Conservation (phyloP, 257 asterid genomes). For the Misopates orontium region DNA sequence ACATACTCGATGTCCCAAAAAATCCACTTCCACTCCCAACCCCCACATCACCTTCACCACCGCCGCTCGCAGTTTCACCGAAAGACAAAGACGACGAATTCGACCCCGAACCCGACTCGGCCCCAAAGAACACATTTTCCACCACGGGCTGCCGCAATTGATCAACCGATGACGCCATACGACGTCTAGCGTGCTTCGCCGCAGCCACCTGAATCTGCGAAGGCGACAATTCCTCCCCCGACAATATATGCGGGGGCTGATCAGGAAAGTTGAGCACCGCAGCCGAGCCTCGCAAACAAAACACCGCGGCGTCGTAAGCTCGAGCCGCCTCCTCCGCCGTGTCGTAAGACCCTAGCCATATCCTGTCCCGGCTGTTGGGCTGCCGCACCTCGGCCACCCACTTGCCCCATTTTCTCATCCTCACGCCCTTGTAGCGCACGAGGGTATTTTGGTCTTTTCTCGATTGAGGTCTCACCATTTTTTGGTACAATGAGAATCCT, state of each 20-base stretch:
- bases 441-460: conserved; percentile 29
- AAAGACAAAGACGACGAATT: no score
- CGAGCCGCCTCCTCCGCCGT: conserved; percentile 77
- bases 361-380: conserved; percentile 69
- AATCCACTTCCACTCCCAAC: not conserved
- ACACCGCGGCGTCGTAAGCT: conserved; percentile 74
- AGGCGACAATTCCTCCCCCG: conserved; percentile 41
- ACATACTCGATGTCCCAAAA: not conserved
- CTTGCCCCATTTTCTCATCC: conserved; percentile 85
- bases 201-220: conserved; percentile 68
- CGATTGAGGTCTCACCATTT: conserved; percentile 55
- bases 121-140: not conserved
- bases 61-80: no score
- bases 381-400: conserved; percentile 87
- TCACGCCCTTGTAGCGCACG: conserved; percentile 62
- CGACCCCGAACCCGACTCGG: not conserved
- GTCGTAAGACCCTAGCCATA: conserved; percentile 77
- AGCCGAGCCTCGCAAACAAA: conserved; percentile 62
- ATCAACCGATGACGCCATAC: conserved; percentile 18
- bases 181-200: conserved; percentile 51
- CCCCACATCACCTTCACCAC: not conserved
- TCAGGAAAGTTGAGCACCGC: conserved; percentile 63
- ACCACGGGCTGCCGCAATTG: conserved; percentile 31
- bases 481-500: not conserved
- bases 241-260: conserved; percentile 46